A percentile compares a stretch with the other conserved stretches of the same genome.
phyloP scores from a whole-genome alignment of 2,329 filamentous ascomycete genomes.

The Pyrenochaeta sp. region DNA sequence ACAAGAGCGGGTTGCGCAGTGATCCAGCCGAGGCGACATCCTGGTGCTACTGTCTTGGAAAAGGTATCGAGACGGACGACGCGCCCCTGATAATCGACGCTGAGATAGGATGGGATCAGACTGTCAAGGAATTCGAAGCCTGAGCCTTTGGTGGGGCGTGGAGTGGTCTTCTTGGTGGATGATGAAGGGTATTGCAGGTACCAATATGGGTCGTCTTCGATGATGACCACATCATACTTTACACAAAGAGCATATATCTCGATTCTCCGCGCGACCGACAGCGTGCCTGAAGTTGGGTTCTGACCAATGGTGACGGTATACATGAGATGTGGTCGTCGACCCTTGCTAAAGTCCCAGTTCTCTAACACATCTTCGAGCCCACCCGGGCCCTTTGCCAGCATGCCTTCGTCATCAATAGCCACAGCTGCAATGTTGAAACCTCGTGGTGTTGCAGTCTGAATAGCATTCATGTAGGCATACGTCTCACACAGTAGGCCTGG shows the following conservation, averaged over 20 bases:
- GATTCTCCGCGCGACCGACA: slow-evolving; percentile 76
- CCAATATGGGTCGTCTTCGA: slow-evolving; percentile 97
- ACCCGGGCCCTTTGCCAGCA: slow-evolving; percentile 76
- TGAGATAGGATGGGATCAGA: slow-evolving; percentile 82
- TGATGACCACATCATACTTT: slow-evolving; percentile 86
- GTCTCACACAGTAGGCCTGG: slow-evolving; percentile 82
- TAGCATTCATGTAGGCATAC: slow-evolving; percentile 81
- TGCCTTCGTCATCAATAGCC: slow-evolving; percentile 79
- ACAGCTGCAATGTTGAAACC: slow-evolving; percentile 79
- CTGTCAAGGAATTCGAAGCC: slow-evolving; percentile 84
- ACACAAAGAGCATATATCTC: slow-evolving; percentile 83
- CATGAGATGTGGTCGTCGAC: slow-evolving; percentile 81
- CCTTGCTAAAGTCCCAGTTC: slow-evolving; percentile 80
- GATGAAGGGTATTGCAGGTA: slow-evolving; percentile 88
- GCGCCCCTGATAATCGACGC: slow-evolving; percentile 82
- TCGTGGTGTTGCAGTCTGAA: slow-evolving; percentile 71
- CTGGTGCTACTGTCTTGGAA: slow-evolving; percentile 90
- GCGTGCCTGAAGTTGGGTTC: slow-evolving; percentile 82
- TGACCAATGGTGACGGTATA: slow-evolving; percentile 94
- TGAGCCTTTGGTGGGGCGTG: slow-evolving; percentile 59
- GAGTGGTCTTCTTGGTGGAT: slow-evolving; percentile 47
- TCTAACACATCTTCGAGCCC: slow-evolving; percentile 79
- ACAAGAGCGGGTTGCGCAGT: slow-evolving; percentile 82
- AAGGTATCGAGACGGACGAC: slow-evolving; percentile 93
- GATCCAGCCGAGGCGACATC: slow-evolving; percentile 89